Evolutionary conservation across 1,139 yeast genomes (phyloP), one percentile per base, ranked within the genome.

Genomic region (Sporopachydermia cereana): DNA sequence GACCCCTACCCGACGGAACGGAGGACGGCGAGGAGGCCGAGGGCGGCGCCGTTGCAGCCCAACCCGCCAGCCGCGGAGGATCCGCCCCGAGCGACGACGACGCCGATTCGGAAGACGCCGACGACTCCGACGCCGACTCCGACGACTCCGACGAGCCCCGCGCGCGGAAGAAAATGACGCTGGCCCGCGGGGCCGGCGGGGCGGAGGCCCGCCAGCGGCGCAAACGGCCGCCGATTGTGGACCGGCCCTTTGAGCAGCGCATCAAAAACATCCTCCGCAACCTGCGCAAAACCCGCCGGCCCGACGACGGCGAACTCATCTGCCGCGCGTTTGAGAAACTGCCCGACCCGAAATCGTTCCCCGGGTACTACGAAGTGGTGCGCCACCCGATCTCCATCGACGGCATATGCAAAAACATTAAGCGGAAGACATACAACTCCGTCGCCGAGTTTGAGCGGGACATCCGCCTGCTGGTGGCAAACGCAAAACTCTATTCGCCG

Each of bases 151-250:
- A 22, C 17, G 17, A 27, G 16, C 16, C 16, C 21, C 9, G 24
- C 14, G n/a, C 22, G 31, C 20, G 42, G 18, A 14, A 45, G 23
- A 51, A 50, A 23, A 51, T 31, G 3, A 51, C 45, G 43, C 52
- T 51, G 47, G 46, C 54, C 52, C 50, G 46, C 14, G 44, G 48
- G 14, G 36, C 46, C 36, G 25, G 44, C 16, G 23, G 22, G 7
- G 3, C 21, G 3, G 67, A 65, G 50, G 71, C 76, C 46, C 82
- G 88, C 51, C 77, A 77, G 45, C 79, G 85, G 61, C 72, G 97
- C 57, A 96, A 96, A 41, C 76, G 96, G 57, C 97, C 97, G 5
- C 97, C 97, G 1, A 84, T 89, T 46, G 93, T 89, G 47, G 97
- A 89, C 61, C 79, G 84, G 55, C 96, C 96, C 3, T 89, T 83